phyloP scores from a whole-genome alignment of 768 basidiomycete species.

The Suillus hirtellus region DNA sequence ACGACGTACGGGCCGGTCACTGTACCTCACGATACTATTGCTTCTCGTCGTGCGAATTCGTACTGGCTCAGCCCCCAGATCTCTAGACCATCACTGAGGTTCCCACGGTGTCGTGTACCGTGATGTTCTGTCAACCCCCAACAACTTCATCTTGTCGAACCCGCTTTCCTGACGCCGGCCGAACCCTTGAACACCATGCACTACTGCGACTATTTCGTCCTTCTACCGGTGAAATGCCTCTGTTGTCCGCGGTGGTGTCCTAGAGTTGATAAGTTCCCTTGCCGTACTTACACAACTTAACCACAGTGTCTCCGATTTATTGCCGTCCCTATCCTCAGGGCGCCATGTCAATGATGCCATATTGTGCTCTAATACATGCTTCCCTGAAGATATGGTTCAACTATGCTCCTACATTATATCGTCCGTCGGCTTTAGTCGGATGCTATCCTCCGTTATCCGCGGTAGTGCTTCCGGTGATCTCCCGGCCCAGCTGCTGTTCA shows the following conservation, averaged over 20 bases:
- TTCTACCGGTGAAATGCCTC: not conserved
- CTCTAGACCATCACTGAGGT: not conserved
- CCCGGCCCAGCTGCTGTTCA: not conserved
- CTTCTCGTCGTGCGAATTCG: not conserved
- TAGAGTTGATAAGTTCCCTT: not conserved
- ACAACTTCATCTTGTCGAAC: not conserved
- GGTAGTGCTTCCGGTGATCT: not conserved
- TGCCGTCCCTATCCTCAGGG: not conserved
- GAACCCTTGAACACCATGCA: not conserved
- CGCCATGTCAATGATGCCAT: not conserved
- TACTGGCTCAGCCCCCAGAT: not conserved
- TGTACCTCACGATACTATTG: too few species aligned
- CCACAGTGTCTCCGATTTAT: not conserved
- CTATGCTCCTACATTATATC: not conserved
- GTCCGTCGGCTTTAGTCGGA: not conserved
- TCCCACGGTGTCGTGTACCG: not conserved
- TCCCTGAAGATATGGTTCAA: not conserved
- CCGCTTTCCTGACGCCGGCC: not conserved
- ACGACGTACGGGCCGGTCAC: not conserved
- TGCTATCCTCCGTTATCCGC: too few species aligned
- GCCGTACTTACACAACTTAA: not conserved
- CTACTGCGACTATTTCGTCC: not conserved
- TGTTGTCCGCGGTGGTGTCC: constrained; percentile 2
- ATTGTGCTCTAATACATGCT: not conserved
- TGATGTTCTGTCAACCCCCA: constrained; percentile 8